Evolutionary conservation across 2,329 filamentous ascomycete species (phyloP).

Genomic region (Talaromyces sp.): DNA sequence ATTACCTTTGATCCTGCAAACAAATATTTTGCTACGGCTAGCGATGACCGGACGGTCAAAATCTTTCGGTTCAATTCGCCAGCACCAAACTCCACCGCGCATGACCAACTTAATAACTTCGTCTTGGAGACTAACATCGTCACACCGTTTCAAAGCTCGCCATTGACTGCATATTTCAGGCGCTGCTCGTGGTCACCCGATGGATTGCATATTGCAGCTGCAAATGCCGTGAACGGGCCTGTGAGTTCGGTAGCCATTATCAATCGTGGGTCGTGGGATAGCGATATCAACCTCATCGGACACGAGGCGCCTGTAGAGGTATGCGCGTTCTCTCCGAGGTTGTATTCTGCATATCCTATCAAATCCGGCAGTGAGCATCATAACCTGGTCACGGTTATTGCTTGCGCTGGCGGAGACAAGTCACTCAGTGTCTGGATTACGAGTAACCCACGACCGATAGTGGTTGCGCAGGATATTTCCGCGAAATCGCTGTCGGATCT

Average conservation of each 20-base stretch:
- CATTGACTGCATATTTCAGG: slow-evolving; percentile 93
- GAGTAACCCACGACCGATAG: slow-evolving; percentile 83
- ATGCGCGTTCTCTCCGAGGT: slow-evolving; percentile 88
- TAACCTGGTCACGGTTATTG: slow-evolving; percentile 80
- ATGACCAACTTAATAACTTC: slow-evolving; percentile 97
- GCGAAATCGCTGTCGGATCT: slow-evolving; percentile 92
- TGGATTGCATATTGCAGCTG: slow-evolving; percentile 92
- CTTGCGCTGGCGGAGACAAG: slow-evolving; percentile 95
- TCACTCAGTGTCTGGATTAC: slow-evolving; percentile 97
- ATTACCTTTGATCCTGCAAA: slow-evolving; percentile 98
- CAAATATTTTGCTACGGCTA: slow-evolving; percentile 98
- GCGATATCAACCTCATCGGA: slow-evolving; percentile 94
- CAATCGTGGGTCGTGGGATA: slow-evolving; percentile 86
- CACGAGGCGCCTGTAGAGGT: slow-evolving; percentile 97
- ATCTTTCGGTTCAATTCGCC: slow-evolving; percentile 94
- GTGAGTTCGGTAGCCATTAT: slow-evolving; percentile 97
- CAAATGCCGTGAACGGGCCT: slow-evolving; percentile 94
- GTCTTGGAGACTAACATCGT: slow-evolving; percentile 88
- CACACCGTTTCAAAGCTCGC: slow-evolving; percentile 82
- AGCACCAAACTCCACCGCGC: slow-evolving; percentile 81
- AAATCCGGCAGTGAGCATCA: slow-evolving; percentile 42
- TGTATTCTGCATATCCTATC: slow-evolving; percentile 71
- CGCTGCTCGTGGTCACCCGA: slow-evolving; percentile 97
- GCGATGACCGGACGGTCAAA: slow-evolving; percentile 94
- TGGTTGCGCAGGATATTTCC: slow-evolving; percentile 83